A percentile compares a stretch with the other conserved stretches of the same genome.
Conservation (phyloP, 2,329 filamentous ascomycete genomes). For the Eutypella sp. region DNA sequence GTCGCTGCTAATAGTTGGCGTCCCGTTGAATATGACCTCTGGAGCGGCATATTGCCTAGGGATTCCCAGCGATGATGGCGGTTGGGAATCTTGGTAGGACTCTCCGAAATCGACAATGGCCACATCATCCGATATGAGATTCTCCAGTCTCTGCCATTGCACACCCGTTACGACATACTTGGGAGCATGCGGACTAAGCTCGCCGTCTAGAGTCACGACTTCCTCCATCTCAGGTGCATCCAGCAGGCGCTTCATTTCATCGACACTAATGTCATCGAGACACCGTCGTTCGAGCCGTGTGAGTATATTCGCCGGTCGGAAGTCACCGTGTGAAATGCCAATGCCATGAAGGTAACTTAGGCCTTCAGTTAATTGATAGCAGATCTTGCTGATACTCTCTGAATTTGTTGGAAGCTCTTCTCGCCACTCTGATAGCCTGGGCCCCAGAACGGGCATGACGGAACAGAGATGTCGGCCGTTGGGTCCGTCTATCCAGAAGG, state of each 20-base stretch:
- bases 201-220: not conserved
- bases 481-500: constrained; percentile 1
- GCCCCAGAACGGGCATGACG: not conserved
- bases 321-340: not conserved
- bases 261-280: not conserved
- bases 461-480: constrained; percentile 1
- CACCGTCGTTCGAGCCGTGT: not conserved
- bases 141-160: not conserved
- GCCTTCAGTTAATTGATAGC: not conserved
- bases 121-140: not conserved
- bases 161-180: not conserved
- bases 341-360: not conserved
- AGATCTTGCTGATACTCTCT: not conserved
- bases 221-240: not conserved
- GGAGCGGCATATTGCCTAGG: not conserved
- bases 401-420: not conserved
- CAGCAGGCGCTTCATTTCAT: not conserved
- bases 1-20: not conserved
- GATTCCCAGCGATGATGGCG: not conserved
- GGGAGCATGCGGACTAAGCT: not conserved
- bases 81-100: not conserved
- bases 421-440: not conserved
- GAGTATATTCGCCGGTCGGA: not conserved
- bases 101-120: not conserved
- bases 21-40: not conserved